Conservation (phyloP, 2,329 filamentous ascomycete species). For the Cytospora piceae region DNA sequence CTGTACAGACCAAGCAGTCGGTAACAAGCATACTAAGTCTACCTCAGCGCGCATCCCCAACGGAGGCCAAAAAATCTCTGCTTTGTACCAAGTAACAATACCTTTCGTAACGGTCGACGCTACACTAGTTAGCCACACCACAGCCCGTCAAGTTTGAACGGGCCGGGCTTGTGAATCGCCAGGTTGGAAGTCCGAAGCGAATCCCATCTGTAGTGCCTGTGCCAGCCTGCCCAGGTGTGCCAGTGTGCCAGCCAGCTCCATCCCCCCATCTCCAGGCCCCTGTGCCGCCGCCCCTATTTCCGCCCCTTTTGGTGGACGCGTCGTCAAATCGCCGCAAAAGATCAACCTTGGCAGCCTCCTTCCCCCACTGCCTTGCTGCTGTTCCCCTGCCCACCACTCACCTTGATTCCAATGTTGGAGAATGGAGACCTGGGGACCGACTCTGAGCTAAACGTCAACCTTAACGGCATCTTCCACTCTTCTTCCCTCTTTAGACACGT, state of each 20-base stretch:
- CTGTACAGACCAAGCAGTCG: background rate
- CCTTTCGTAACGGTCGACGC: slow-evolving; percentile 9
- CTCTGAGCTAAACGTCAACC: slow-evolving; percentile 19
- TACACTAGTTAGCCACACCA: slow-evolving; percentile 5
- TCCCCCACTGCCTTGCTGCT: slow-evolving; percentile 11
- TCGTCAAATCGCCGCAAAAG: slow-evolving; percentile 23
- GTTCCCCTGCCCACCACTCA: slow-evolving; percentile 8
- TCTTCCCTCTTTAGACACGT: background rate
- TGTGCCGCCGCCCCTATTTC: background rate
- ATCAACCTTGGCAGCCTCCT: slow-evolving; percentile 15
- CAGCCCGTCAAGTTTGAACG: slow-evolving; percentile 6
- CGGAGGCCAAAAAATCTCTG: background rate
- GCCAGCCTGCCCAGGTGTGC: background rate
- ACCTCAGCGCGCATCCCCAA: background rate
- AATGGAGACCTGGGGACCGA: background rate
- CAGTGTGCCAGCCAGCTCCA: background rate
- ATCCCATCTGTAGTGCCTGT: background rate
- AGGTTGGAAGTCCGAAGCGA: background rate
- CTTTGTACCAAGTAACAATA: background rate
- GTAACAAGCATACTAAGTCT: background rate
- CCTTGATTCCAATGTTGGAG: background rate
- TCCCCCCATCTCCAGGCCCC: slow-evolving; percentile 10
- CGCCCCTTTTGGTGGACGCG: slow-evolving; percentile 7
- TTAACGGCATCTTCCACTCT: slow-evolving; percentile 16
- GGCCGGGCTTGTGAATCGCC: background rate